phyloP scores from a whole-genome alignment of 306 rosid species.

The Hippophae gyantsensis region DNA sequence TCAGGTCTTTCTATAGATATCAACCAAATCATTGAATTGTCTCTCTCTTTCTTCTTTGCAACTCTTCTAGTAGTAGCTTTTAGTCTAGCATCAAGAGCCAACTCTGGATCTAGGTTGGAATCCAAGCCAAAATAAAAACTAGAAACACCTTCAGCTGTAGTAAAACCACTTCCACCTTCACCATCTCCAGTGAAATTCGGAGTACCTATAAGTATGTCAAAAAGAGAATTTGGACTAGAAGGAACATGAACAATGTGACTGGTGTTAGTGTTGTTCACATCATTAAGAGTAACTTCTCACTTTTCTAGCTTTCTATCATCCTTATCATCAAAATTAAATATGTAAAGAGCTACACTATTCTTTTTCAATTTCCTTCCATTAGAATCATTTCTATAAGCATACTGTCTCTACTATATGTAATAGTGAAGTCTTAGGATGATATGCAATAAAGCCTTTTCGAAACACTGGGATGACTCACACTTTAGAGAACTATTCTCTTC shows the following conservation, averaged over 20 bases:
- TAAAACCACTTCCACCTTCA: conserved; percentile 91
- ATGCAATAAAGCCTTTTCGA: no score
- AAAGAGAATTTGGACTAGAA: conserved; percentile 44
- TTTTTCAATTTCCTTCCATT: conserved; percentile 71
- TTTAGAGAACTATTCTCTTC: no score
- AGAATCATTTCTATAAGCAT: conserved; percentile 45
- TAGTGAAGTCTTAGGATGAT: no score
- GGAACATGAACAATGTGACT: conserved; percentile 60
- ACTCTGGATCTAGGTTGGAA: conserved; percentile 97
- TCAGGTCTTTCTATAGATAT: no score
- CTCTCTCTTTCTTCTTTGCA: conserved; percentile 41
- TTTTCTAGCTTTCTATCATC: conserved; percentile 78
- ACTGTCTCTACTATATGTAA: no score
- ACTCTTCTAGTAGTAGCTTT: conserved; percentile 98
- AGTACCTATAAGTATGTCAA: conserved; percentile 59
- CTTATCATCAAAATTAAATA: conserved; percentile 79
- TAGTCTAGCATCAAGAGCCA: conserved; percentile 97
- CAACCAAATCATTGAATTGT: no score
- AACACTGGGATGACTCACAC: no score
- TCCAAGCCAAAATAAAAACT: conserved; percentile 97
- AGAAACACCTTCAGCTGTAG: conserved; percentile 82
- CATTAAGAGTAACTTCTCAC: conserved; percentile 68
- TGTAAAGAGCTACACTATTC: conserved; percentile 86
- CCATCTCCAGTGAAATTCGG: conserved; percentile 97
- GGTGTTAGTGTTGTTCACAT: conserved; percentile 71